phyloP scores from a whole-genome alignment of 129 eudicot genomes.

The Pseudognaphalium luteoalbum region DNA sequence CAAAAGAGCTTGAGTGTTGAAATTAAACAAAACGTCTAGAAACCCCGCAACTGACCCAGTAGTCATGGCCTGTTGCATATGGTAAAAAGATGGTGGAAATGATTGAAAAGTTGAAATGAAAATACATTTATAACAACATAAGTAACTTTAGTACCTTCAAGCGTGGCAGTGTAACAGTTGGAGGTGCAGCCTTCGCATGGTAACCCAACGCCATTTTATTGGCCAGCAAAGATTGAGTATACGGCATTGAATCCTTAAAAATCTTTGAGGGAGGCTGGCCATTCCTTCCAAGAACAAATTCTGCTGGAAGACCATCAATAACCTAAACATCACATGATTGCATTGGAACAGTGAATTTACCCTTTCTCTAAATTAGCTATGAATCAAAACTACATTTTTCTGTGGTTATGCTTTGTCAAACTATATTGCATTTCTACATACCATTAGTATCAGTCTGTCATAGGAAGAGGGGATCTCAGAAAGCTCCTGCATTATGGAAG shows the following conservation, averaged over 20 bases:
- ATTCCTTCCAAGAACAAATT: conserved; percentile 88
- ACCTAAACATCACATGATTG: conserved; percentile 55
- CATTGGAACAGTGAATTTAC: conserved; percentile 20
- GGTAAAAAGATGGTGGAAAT: conserved; percentile 8
- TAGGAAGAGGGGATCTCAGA: conserved; percentile 64
- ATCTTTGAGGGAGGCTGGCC: conserved; percentile 57
- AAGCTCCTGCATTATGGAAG: conserved; percentile 63
- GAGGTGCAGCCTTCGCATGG: conserved; percentile 97
- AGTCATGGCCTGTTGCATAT: conserved; percentile 70
- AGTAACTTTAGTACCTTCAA: conserved; percentile 55
- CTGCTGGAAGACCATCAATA: conserved; percentile 98
- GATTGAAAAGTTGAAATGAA: neutral
- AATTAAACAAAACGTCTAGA: conserved; percentile 84
- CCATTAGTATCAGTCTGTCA: conserved; percentile 81
- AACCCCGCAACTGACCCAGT: conserved; percentile 89
- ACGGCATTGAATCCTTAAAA: conserved; percentile 79
- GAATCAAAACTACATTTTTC: neutral
- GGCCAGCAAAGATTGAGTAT: conserved; percentile 78
- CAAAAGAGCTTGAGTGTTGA: conserved; percentile 80
- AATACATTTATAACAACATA: neutral
- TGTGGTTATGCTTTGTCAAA: neutral
- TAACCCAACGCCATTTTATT: conserved; percentile 66
- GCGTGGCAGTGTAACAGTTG: conserved; percentile 96
- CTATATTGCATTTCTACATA: conserved; percentile 23
- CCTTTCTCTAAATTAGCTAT: neutral